phyloP scores from a whole-genome alignment of 2,329 filamentous ascomycete genomes.

The Endocalyx cinctus region DNA sequence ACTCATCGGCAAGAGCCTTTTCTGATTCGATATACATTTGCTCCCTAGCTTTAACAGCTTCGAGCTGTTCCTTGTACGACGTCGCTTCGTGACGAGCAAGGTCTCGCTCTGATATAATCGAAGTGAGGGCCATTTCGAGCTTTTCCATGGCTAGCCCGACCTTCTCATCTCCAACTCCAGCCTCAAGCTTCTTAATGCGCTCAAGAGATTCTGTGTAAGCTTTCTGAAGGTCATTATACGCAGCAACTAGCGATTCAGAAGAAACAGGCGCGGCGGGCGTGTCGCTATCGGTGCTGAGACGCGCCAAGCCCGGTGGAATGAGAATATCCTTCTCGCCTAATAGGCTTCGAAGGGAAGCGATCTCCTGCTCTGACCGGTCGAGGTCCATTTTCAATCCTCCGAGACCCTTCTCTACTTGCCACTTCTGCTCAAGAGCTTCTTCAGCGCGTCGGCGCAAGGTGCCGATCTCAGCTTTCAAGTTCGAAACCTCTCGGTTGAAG shows the following conservation, averaged over 20 bases:
- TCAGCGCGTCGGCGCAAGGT: conserved; percentile 81
- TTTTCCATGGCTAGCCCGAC: conserved; percentile 59
- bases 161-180: conserved; percentile 49
- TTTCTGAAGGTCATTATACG: conserved; percentile 72
- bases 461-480: conserved; percentile 78
- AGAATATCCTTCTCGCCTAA: conserved; percentile 79
- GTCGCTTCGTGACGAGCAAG: conserved; percentile 63
- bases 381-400: conserved; percentile 92
- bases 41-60: conserved; percentile 52
- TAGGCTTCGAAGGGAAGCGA: conserved; percentile 71
- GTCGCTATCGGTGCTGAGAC: conserved; percentile 35
- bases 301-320: conserved; percentile 57
- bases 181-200: conserved; percentile 61
- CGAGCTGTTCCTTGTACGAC: conserved; percentile 57
- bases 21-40: conserved; percentile 55
- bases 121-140: conserved; percentile 63
- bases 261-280: conserved; percentile 48
- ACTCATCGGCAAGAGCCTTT: conserved; percentile 61
- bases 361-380: conserved; percentile 91
- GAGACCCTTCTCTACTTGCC: conserved; percentile 88
- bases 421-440: conserved; percentile 92
- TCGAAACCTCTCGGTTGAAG: conserved; percentile 78
- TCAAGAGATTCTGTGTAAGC: conserved; percentile 63
- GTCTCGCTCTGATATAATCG: conserved; percentile 68
- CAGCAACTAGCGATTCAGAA: conserved; percentile 66